A percentile compares a stretch with the other conserved stretches of the same genome.
phyloP scores from a whole-genome alignment of 192 early-diverging fungal species.

The Coemansia sp. region DNA sequence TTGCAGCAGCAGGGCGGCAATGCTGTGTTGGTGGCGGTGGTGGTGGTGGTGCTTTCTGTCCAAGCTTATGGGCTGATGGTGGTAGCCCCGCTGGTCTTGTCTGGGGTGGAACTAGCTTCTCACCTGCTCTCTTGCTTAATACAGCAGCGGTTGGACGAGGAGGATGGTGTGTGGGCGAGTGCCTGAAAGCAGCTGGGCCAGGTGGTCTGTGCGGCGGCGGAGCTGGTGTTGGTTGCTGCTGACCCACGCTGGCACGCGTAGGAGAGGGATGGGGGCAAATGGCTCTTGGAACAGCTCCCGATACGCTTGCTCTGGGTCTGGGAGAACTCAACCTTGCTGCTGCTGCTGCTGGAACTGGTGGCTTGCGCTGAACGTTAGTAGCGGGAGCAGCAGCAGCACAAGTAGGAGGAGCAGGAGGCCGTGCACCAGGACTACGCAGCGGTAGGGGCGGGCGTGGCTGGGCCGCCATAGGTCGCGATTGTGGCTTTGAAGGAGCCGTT shows the following conservation, averaged over 20 bases:
- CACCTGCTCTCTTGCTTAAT: not conserved
- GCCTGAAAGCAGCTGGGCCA: not conserved
- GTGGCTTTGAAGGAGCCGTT: not conserved
- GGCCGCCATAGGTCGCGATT: not conserved
- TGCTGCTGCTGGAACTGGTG: not conserved
- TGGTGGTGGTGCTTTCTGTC: not conserved
- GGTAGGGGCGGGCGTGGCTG: not conserved
- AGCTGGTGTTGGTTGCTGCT: not conserved
- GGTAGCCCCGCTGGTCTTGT: not conserved
- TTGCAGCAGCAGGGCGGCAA: not conserved
- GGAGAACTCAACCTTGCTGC: not conserved
- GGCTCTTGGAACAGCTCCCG: not conserved
- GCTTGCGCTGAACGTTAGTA: too few relatives aligned
- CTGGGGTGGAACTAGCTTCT: not conserved
- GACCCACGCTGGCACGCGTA: not conserved
- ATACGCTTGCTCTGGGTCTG: not conserved
- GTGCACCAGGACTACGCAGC: not conserved
- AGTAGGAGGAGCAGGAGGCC: not conserved
- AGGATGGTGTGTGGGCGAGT: not conserved
- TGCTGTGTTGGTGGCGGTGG: not conserved
- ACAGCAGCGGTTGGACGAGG: not conserved
- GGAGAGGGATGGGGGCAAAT: not conserved
- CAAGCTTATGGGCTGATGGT: too few relatives aligned
- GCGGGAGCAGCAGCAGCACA: not conserved
- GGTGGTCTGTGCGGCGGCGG: not conserved